Percentiles rank a stretch among this genome's conserved stretches.
Conservation (phyloP, 2,329 filamentous ascomycete genomes). For the Graphilbum fragrans region DNA sequence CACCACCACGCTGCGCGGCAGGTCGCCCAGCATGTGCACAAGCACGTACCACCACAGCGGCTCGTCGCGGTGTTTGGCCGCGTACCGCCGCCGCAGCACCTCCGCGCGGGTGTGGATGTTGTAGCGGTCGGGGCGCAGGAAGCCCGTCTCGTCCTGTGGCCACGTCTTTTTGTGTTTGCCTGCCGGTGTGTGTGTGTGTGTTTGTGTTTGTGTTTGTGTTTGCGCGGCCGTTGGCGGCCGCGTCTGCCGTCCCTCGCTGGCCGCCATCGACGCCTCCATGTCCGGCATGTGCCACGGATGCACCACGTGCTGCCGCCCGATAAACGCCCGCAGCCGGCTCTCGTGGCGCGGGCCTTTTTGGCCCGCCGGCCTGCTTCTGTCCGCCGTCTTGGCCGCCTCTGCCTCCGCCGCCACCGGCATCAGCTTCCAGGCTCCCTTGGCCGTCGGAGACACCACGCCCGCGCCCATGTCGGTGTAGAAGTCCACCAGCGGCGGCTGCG, state of each 20-base stretch:
- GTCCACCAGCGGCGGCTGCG: background rate
- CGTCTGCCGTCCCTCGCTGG: conserved; percentile 3
- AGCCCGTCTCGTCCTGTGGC: no score
- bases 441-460: conserved; percentile 13
- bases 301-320: conserved; percentile 14
- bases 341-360: background rate
- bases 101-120: conserved; percentile 10
- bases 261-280: conserved; percentile 12
- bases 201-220: background rate
- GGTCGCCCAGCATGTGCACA: background rate
- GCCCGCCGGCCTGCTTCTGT: background rate
- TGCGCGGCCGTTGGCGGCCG: no score
- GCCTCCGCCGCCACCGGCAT: background rate
- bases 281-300: conserved; percentile 14
- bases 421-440: background rate
- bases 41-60: conserved; percentile 11
- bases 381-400: background rate
- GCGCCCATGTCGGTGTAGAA: conserved; percentile 1
- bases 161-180: no score
- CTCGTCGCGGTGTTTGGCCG: conserved; percentile 12
- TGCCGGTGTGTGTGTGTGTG: no score
- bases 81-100: conserved; percentile 17
- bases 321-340: background rate
- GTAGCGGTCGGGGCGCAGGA: background rate
- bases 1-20: conserved; percentile 1